A percentile compares a stretch with the other conserved stretches of the same genome.
phyloP scores from a whole-genome alignment of 2,329 filamentous ascomycete genomes.

The Parascedosporium putredinis region DNA sequence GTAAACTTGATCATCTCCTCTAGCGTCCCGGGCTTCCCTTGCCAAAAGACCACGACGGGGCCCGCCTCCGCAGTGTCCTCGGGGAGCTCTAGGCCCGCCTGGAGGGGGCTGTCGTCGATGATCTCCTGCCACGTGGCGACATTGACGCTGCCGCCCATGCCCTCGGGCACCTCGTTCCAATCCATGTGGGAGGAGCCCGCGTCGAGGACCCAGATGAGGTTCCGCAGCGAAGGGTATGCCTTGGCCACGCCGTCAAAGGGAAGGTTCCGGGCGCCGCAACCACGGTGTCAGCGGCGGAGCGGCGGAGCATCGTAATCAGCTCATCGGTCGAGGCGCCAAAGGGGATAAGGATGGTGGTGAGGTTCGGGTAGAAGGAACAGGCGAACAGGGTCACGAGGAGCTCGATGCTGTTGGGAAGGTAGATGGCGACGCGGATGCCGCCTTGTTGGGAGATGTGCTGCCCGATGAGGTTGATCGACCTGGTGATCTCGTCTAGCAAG shows the following conservation, averaged over 20 bases:
- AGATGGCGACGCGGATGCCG: slow-evolving; percentile 72
- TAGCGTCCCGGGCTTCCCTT: slow-evolving; percentile 35
- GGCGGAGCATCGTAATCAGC: slow-evolving; percentile 61
- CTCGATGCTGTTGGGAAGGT: slow-evolving; percentile 88
- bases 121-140: slow-evolving; percentile 93
- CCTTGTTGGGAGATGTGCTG: slow-evolving; percentile 61
- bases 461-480: slow-evolving; percentile 81
- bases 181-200: slow-evolving; percentile 86
- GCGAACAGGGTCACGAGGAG: slow-evolving; percentile 75
- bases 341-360: slow-evolving; percentile 76
- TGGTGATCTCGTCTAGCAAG: slow-evolving; percentile 56
- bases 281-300: slow-evolving; percentile 67
- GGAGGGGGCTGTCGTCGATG: slow-evolving; percentile 55
- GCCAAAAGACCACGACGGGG: slow-evolving; percentile 59
- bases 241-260: slow-evolving; percentile 63
- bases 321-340: slow-evolving; percentile 63
- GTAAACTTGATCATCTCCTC: slow-evolving; percentile 74
- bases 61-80: slow-evolving; percentile 39
- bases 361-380: slow-evolving; percentile 71
- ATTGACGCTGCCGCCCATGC: slow-evolving; percentile 62
- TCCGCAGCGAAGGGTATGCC: slow-evolving; percentile 58
- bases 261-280: slow-evolving; percentile 81
- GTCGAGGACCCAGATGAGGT: slow-evolving; percentile 88
- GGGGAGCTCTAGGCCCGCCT: slow-evolving; percentile 54
- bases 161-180: slow-evolving; percentile 81